Conservation (phyloP, 345 rosid species). For the Dovyalis caffra region DNA sequence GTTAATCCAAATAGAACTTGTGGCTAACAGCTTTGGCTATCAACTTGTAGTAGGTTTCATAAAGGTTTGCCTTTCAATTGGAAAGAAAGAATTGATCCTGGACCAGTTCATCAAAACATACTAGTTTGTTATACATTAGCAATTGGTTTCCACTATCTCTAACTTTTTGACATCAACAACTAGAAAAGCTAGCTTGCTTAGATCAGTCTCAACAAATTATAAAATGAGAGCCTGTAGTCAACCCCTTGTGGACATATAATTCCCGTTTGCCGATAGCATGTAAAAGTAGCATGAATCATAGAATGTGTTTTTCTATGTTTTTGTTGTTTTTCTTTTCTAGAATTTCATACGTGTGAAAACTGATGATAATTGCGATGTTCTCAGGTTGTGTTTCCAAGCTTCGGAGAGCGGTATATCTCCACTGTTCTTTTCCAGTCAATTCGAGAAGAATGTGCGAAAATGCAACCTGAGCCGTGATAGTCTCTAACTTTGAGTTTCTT, state of each 20-base stretch:
- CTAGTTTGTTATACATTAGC: neutral
- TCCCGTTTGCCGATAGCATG: neutral
- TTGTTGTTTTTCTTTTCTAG: neutral
- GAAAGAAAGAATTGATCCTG: neutral
- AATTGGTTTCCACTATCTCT: neutral
- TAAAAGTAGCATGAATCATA: neutral
- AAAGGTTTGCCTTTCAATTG: slow-evolving; percentile 3
- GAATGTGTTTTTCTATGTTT: neutral
- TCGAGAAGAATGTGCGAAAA: slow-evolving; percentile 81
- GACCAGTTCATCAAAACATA: slow-evolving; percentile 14
- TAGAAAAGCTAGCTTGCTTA: neutral
- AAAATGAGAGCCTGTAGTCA: neutral
- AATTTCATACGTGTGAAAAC: neutral
- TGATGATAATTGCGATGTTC: neutral
- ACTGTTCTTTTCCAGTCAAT: slow-evolving; percentile 88
- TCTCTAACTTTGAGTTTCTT: neutral
- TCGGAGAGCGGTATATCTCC: slow-evolving; percentile 88
- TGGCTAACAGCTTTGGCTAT: neutral
- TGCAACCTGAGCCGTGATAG: slow-evolving; percentile 65
- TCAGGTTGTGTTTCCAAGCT: slow-evolving; percentile 95
- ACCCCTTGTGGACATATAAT: neutral
- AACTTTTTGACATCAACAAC: neutral
- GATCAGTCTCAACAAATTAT: neutral
- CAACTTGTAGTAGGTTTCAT: neutral
- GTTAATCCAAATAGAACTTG: neutral